Evolutionary conservation across 2,329 filamentous ascomycete genomes (phyloP).

Genomic region (Trichophyton mentagrophytes): DNA sequence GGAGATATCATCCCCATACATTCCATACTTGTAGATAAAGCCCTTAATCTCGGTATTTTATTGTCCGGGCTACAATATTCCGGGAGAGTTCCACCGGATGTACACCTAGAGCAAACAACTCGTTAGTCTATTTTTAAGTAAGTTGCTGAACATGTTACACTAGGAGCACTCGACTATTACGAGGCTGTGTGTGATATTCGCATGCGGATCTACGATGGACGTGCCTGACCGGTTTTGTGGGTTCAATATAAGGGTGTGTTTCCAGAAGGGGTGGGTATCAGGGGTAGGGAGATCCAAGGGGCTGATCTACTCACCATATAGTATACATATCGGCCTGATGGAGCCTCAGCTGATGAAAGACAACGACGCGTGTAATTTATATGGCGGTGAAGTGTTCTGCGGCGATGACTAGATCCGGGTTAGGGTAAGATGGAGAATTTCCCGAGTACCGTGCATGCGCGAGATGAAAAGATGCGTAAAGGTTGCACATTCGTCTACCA

Average conservation of each 20-base stretch:
- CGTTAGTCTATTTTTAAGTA: neutral
- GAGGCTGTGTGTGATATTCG: slow-evolving; percentile 1
- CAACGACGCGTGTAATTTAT: neutral
- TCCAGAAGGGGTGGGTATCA: neutral
- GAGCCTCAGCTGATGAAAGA: neutral
- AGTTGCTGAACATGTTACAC: slow-evolving; percentile 1
- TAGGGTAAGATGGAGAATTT: neutral
- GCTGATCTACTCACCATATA: neutral
- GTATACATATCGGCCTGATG: neutral
- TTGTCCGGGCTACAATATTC: neutral
- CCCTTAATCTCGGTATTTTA: neutral
- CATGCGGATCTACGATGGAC: neutral
- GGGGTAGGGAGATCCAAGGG: neutral
- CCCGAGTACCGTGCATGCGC: neutral
- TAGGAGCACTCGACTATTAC: neutral
- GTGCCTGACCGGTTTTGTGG: neutral
- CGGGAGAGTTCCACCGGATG: neutral
- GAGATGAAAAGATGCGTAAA: neutral
- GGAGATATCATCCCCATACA: neutral
- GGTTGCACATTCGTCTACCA: neutral
- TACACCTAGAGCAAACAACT: slow-evolving; percentile 1
- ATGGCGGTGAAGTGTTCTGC: neutral
- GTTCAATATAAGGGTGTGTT: neutral
- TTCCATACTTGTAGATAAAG: neutral
- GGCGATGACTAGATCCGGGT: neutral